Evolutionary conservation across 2,329 filamentous ascomycete genomes (phyloP).

Genomic region (Metarhizium rileyi): DNA sequence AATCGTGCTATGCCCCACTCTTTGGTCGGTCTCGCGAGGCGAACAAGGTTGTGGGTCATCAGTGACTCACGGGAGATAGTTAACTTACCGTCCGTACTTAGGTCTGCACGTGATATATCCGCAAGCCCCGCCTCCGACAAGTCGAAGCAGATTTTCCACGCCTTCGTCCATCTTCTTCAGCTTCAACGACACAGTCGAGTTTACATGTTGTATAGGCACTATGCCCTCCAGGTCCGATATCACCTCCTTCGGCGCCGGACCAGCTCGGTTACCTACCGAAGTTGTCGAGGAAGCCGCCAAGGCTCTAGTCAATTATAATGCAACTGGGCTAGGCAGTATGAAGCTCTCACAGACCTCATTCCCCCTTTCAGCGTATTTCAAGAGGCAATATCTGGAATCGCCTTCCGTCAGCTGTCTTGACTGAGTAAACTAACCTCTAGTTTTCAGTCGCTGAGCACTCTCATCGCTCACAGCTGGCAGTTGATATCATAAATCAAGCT

Average conservation of each 20-base stretch:
- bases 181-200: too few relatives aligned
- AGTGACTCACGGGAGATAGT: too few relatives aligned
- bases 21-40: too few relatives aligned
- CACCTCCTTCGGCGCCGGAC: constrained; percentile 83
- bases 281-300: constrained; percentile 69
- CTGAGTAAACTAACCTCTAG: neutral
- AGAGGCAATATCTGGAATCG: neutral
- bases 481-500: constrained; percentile 67
- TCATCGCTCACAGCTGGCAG: constrained; percentile 72
- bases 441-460: constrained; percentile 66
- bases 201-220: neutral
- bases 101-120: too few relatives aligned
- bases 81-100: too few relatives aligned
- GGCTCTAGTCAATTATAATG: constrained; percentile 72
- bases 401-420: neutral
- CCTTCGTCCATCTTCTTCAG: too few relatives aligned
- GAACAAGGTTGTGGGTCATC: too few relatives aligned
- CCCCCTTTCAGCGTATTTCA: neutral
- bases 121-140: too few relatives aligned
- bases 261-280: constrained; percentile 71
- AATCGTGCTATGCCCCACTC: too few relatives aligned
- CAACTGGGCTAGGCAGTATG: constrained; percentile 60
- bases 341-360: neutral
- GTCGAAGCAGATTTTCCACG: too few relatives aligned
- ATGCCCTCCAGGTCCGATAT: constrained; percentile 49